Base-by-base conservation (phyloP, 2,329 filamentous ascomycete genomes). In the Scedosporium dehoogii region DNA sequence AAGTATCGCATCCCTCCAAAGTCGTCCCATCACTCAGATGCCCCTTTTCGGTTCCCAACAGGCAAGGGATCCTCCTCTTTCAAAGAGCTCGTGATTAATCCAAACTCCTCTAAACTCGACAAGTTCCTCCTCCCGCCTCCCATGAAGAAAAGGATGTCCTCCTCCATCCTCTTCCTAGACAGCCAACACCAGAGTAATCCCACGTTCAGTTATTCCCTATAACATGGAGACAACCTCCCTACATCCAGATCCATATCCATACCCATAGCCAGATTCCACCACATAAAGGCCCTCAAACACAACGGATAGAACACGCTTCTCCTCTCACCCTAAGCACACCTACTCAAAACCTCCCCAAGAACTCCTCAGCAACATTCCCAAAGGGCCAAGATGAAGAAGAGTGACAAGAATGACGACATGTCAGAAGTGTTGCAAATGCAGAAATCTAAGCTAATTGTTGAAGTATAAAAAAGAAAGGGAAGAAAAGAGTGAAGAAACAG, bases 401-500 rank as follows among this genome's bases (percentile, higher is more conserved):
- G n/a, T 18, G 44, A 48, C 44, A 48, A 21, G 44, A 55, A 53
- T 21, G 23, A 25, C 21, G 6, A 55, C n/a, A 23, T 23, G 18
- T 27, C 23, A n/a, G 14, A 18, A 23, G 23, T 18, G n/a, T 16
- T n/a, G 55, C 27, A 58, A n/a, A 25, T 58, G n/a, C 12, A 27
- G 38, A 14, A 33, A 58, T 27, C 59, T 44, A 25, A 44, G 41
- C 23, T 48, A 42, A 58, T 25, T 21, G 33, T 27, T 51, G 25
- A 27, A 41, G 10, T 33, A 44, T 21, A 48, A 61, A 51, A 44
- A 60, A 21, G 27, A 33, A 61, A 55, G 4, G n/a, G 7, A 46
- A 60, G 18, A 51, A 60, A 53, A 57, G 6, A 46, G 44, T 33
- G 58, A 55, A 55, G 51, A 53, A 60, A 25, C 48, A 23, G 23